These are phyloP conservation scores for Xylaria digitata DNA, from an alignment of 2,329 filamentous ascomycete genomes.

Conservation along the genomic window DNA sequence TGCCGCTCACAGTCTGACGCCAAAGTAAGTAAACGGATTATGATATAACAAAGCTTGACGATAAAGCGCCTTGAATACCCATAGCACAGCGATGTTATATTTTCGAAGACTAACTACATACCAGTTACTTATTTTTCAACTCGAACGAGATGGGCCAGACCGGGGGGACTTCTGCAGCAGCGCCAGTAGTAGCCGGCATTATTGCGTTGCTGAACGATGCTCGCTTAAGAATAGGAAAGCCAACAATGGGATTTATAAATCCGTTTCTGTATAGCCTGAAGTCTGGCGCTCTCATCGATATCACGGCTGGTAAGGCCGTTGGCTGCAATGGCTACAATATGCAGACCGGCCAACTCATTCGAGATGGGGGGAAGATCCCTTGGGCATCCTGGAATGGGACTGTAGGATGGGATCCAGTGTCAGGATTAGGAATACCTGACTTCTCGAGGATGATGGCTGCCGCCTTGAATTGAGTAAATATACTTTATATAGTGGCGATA, in stretches of 20 bases:
- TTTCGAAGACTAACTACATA: constrained; percentile 7
- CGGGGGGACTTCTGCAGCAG: constrained; percentile 32
- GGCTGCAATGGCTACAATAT: constrained; percentile 44
- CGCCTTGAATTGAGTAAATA: constrained; percentile 25
- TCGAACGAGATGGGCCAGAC: constrained; percentile 26
- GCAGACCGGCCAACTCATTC: constrained; percentile 38
- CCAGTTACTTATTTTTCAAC: constrained; percentile 35
- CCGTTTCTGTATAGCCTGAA: constrained; percentile 33
- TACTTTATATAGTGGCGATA: neutral
- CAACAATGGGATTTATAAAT: constrained; percentile 34
- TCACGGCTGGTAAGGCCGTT: constrained; percentile 43
- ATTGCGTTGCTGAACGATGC: constrained; percentile 35
- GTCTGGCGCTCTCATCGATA: constrained; percentile 27
- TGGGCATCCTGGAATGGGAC: constrained; percentile 52
- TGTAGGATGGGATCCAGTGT: constrained; percentile 31
- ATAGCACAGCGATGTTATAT: neutral
- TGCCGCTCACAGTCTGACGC: constrained; percentile 36
- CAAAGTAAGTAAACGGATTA: constrained; percentile 35
- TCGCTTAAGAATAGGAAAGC: constrained; percentile 32
- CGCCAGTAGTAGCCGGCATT: constrained; percentile 33
- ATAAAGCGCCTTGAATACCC: neutral
- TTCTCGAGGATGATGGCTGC: constrained; percentile 34
- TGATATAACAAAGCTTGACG: neutral
- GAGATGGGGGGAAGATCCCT: constrained; percentile 45
- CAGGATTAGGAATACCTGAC: constrained; percentile 31